phyloP scores from a whole-genome alignment of 345 rosid species.

The Citrus australasica region DNA sequence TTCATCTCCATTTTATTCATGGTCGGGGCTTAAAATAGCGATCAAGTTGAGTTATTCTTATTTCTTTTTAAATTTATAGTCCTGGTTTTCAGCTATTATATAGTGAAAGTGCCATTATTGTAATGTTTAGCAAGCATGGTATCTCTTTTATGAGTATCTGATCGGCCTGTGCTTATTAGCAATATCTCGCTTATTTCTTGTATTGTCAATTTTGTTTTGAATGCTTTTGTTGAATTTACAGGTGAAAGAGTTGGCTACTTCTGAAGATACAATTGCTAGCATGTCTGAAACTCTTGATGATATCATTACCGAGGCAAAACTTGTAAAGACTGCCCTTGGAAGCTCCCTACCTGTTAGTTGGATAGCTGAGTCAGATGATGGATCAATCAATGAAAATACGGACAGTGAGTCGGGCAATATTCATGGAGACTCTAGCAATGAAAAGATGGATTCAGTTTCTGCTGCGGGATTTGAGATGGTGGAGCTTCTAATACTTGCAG shows the following conservation, averaged over 20 bases:
- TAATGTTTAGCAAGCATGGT: neutral
- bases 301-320: slow-evolving; percentile 66
- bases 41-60: neutral
- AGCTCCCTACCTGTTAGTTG: slow-evolving; percentile 88
- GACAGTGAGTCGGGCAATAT: slow-evolving; percentile 12
- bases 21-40: neutral
- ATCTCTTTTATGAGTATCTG: neutral
- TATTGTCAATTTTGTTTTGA: neutral
- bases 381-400: slow-evolving; percentile 28
- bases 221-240: slow-evolving; percentile 22
- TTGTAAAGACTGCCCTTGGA: slow-evolving; percentile 86
- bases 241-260: slow-evolving; percentile 51
- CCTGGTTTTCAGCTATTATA: neutral
- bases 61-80: neutral
- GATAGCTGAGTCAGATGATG: slow-evolving; percentile 67
- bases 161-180: neutral
- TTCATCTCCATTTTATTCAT: neutral
- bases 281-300: slow-evolving; percentile 44
- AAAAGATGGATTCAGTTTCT: slow-evolving; percentile 66
- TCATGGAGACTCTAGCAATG: slow-evolving; percentile 31
- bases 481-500: slow-evolving; percentile 81
- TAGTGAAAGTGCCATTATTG: neutral
- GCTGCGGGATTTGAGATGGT: slow-evolving; percentile 98
- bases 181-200: neutral
- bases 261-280: slow-evolving; percentile 29